Base-by-base conservation (phyloP, 169 alveolate species). In the Theileria parva region DNA sequence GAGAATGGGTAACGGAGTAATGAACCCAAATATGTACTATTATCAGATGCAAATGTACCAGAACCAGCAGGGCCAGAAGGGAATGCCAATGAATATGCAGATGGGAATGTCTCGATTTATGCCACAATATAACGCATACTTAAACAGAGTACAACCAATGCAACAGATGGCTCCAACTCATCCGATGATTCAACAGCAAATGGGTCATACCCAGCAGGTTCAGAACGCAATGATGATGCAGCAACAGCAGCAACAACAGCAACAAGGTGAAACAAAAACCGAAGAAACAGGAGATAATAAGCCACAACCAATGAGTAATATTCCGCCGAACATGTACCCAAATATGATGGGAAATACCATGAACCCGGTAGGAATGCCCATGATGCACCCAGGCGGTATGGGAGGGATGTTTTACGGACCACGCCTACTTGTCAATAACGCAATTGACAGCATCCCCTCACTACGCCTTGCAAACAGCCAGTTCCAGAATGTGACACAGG, bases 371-470 rank as follows among this genome's bases (percentile, higher is more conserved):
- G 39, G 39, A 28, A 63, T 63, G 70, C 73, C 83, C 37, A 28
- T 44, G 74, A 79, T 61, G 80, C 71, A 50, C 80, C 39, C 21
- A 69, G 77, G 60, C 2, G 25, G 27, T 21, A 53, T 50, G 61
- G 61, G 73, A 15, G 48, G 59, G 21, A 60, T 76, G 75, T 76
- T n/a, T 27, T 66, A 76, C 63, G 84, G 75, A 21, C 84, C 84
- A 25, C 61, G 91, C 69, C 80, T 78, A 53, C 60, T 85, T 79
- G 87, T 85, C 21, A 80, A 80, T 17, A 85, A 85, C 57, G 91
- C 87, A 23, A 78, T 85, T 13, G 87, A 85, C 23, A 85, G 91
- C 27, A 85, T 85, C 59, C 91, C 91, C n/a, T 85, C 91, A 30
- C 53, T 85, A 74, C 48, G 87, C 30, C 59, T 72, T 57, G 87